Base-by-base conservation (phyloP, 441 rosid species). In the Gossypium lobatum region DNA sequence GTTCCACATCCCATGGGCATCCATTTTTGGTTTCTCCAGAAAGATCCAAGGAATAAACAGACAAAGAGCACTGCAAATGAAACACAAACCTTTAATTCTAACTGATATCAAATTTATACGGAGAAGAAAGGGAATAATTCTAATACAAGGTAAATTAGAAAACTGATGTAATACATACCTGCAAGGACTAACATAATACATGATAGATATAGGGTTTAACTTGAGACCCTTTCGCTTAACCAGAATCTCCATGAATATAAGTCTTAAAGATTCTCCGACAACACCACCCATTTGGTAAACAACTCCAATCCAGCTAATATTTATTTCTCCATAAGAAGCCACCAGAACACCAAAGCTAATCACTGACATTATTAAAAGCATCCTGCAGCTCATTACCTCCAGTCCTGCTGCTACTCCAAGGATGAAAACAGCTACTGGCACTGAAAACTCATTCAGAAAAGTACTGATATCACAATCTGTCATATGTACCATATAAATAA, bases 241-340 rank as follows among this genome's bases (percentile, higher is more conserved):
- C 73, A 95, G 81, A 77, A 95, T 85, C 77, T 95, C 97, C 97
- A 95, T 95, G 86, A 91, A 92, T 65, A 95, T 89, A 48, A 95
- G 93, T 78, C 98, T 85, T 46, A 92, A 79, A 79, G 98, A 94
- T 86, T 92, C 99, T 72, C 97, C 97, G 79, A 93, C 84, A 28
- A 95, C 97, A 66, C 97, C 98, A 74, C 99, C 99, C 99, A 92
- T 92, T 83, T 95, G 99, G 78, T 92, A 93, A 74, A 92, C 93
- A 72, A 95, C 99, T 71, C 99, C 99, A 45, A 91, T 81, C 97
- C 95, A 92, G 85, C 72, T 93, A 71, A 95, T 90, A 75, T 86
- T 85, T 70, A 93, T 81, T 78, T 95, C 97, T 37, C 97, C 99
- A 75, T 89, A 91, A 66, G 99, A 92, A 70, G 99, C 99, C 68